These are phyloP conservation scores for Arachnopeziza araneosa DNA, from an alignment of 2,329 filamentous ascomycete genomes.

Conservation along the genomic window DNA sequence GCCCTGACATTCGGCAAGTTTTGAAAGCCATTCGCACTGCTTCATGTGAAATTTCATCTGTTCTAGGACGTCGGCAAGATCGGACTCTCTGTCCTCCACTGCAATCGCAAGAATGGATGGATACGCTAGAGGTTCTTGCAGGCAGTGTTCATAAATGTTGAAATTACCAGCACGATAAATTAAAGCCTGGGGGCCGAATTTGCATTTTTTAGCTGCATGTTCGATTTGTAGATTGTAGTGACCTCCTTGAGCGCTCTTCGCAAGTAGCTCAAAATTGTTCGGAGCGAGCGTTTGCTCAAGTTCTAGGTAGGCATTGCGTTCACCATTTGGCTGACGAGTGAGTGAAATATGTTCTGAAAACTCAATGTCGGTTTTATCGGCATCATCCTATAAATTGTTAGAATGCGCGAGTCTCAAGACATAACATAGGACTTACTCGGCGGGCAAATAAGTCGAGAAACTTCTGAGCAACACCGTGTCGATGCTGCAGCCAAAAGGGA, in stretches of 20 bases:
- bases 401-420: background rate
- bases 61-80: background rate
- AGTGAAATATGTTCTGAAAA: conserved; percentile 39
- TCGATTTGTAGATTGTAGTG: conserved; percentile 4
- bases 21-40: background rate
- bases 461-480: conserved; percentile 45
- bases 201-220: background rate
- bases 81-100: background rate
- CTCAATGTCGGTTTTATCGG: conserved; percentile 40
- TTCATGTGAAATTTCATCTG: background rate
- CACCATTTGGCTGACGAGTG: conserved; percentile 39
- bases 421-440: conserved; percentile 15
- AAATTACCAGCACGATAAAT: background rate
- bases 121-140: too few relatives aligned
- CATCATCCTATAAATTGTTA: conserved; percentile 32
- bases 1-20: background rate
- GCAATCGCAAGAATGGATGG: background rate
- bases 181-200: background rate
- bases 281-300: conserved; percentile 47
- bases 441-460: conserved; percentile 44
- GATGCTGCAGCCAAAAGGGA: conserved; percentile 43
- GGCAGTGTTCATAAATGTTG: background rate
- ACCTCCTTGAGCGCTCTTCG: background rate
- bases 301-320: conserved; percentile 49
- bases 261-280: conserved; percentile 37